Conservation (phyloP, 371 early-diverging fungal genomes). For the Mortierella sp. region DNA sequence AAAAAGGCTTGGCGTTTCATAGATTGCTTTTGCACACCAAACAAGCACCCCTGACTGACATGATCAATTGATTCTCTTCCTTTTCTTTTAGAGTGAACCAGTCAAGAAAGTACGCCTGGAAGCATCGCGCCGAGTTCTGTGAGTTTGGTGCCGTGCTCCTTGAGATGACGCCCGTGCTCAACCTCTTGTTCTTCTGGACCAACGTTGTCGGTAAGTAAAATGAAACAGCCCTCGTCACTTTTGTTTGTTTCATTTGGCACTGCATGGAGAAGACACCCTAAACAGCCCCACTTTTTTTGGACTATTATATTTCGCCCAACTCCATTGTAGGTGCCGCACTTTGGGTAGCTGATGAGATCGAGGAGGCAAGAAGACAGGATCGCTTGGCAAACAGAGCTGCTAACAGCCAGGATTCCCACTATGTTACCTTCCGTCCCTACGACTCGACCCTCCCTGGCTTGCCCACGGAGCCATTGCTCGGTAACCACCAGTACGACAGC, state of each 20-base stretch:
- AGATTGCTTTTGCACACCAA: background rate
- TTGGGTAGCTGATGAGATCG: slow-evolving; percentile 77
- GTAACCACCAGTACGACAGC: slow-evolving; percentile 21
- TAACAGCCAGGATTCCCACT: slow-evolving; percentile 38
- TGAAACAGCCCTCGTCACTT: background rate
- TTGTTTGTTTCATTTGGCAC: background rate
- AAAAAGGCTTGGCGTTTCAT: background rate
- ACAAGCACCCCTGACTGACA: background rate
- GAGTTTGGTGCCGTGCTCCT: slow-evolving; percentile 74
- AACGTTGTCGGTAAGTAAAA: slow-evolving; percentile 66
- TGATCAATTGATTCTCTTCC: background rate
- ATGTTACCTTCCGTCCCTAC: slow-evolving; percentile 55
- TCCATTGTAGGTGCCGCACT: slow-evolving; percentile 67
- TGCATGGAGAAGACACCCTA: background rate
- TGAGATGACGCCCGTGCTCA: slow-evolving; percentile 73
- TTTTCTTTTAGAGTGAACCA: slow-evolving; percentile 60
- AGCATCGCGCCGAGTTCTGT: slow-evolving; percentile 63
- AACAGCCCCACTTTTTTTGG: background rate
- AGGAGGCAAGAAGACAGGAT: slow-evolving; percentile 60
- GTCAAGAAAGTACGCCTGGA: slow-evolving; percentile 70
- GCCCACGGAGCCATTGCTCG: slow-evolving; percentile 46
- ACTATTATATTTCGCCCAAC: background rate
- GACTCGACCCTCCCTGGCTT: slow-evolving; percentile 35
- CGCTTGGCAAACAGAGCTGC: slow-evolving; percentile 36
- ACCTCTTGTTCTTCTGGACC: slow-evolving; percentile 79